Evolutionary conservation across 225 moss, liverwort and hornwort genomes (phyloP), one percentile per base, ranked within the genome.

Genomic region (Bryum argenteum): DNA sequence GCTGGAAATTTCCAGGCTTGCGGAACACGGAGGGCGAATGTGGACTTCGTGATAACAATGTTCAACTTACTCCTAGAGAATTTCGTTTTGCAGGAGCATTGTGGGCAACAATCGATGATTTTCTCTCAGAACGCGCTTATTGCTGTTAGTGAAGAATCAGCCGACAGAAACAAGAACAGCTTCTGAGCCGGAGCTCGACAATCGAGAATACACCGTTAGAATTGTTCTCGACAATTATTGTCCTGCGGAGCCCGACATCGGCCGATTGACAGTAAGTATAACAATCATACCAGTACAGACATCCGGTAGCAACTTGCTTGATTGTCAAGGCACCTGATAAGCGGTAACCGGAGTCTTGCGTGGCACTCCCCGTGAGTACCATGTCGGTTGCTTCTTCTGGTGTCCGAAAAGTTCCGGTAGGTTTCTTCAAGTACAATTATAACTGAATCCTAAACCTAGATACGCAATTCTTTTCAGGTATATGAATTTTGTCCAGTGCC

Each of bases 221-320:
- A 21, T 10, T 16, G 0, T 12, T 71, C 63, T 73, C 10, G 38
- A 54, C 50, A 55, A 61, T 19, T 9, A 56, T 17, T 21, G 51
- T 6, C n/a, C 59, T 70, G 17, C 42, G 28, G 9, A 48, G 33
- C 28, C 50, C 33, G 67, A 62, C 60, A 26, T 75, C 55, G 28
- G 24, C 6, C 2, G 19, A 67, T 44, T 52, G 38, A 39, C 44
- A 23, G 45, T 81, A 65, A 69, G 69, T 58, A 58, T 18, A 42
- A 6, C 64, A 54, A 33, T 33, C 33, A 33, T 33, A 33, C 33
- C 33, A 1, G 48, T 58, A 69, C 77, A 77, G 73, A 69, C 69
- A 73, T 58, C 69, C n/a, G 17, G 7, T 48, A 44, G 52, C 28
- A 40, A 40, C 28, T 77, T 72, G 38, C 81, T 81, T 81, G 40